phyloP scores from a whole-genome alignment of 2,329 filamentous ascomycete genomes.

The Phoma sp. region DNA sequence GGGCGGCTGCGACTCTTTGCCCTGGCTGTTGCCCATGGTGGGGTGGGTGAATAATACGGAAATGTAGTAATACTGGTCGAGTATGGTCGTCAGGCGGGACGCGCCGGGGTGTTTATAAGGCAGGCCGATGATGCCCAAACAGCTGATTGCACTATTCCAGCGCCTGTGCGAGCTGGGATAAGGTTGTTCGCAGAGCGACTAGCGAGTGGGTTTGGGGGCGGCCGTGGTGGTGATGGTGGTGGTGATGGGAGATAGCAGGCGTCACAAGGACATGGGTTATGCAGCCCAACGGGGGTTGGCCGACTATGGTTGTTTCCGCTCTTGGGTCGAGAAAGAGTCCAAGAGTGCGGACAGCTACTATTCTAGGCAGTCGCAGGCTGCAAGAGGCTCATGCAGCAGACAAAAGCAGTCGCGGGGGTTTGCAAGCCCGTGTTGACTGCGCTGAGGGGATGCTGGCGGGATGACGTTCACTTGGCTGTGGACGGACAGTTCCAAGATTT shows the following conservation, averaged over 20 bases:
- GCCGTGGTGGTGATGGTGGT: conserved; percentile 11
- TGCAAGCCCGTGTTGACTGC: conserved; percentile 6
- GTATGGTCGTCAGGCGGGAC: conserved; percentile 20
- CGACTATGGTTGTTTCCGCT: conserved; percentile 12
- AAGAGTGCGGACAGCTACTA: conserved; percentile 16
- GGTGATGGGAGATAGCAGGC: conserved; percentile 36
- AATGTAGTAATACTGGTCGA: conserved; percentile 10
- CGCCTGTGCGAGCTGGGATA: conserved; percentile 25
- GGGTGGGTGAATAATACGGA: conserved; percentile 10
- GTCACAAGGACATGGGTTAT: conserved; percentile 51
- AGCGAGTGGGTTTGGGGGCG: conserved; percentile 22
- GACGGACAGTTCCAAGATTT: conserved; percentile 17
- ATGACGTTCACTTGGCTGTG: conserved; percentile 19
- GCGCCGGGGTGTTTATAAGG: conserved; percentile 28
- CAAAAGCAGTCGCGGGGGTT: conserved; percentile 2
- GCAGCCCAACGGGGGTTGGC: conserved; percentile 25
- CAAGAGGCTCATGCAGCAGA: conserved; percentile 11
- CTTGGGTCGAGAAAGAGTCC: not conserved
- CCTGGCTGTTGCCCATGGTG: conserved; percentile 58
- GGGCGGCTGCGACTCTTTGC: conserved; percentile 55
- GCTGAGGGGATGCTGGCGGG: conserved; percentile 14
- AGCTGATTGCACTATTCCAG: conserved; percentile 7
- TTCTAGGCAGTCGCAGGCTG: conserved; percentile 20
- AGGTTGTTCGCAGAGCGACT: conserved; percentile 18
- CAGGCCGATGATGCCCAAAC: conserved; percentile 27